Evolutionary conservation across 768 basidiomycete species (phyloP).

Genomic region (Naematelia encephala): DNA sequence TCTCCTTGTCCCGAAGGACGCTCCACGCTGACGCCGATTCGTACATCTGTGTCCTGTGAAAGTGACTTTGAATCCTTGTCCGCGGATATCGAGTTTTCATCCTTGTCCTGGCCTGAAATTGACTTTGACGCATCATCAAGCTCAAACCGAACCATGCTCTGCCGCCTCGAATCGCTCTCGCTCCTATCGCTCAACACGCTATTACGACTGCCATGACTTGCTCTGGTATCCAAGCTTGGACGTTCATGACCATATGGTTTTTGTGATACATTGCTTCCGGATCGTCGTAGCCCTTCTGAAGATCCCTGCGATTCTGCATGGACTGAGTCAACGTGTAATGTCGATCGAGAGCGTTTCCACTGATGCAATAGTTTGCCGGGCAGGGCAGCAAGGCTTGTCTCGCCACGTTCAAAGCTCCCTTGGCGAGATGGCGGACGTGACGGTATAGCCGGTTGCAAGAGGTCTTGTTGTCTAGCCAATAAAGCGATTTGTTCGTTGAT

Average conservation of each 20-base stretch:
- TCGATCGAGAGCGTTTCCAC: slow-evolving; percentile 20
- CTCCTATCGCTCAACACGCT: slow-evolving; percentile 7
- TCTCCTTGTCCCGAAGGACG: slow-evolving; percentile 1
- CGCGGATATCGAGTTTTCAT: background rate
- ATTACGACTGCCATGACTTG: slow-evolving; percentile 8
- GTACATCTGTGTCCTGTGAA: background rate
- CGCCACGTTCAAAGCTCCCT: slow-evolving; percentile 17
- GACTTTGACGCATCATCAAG: background rate
- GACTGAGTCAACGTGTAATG: slow-evolving; percentile 3
- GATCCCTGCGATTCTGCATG: background rate
- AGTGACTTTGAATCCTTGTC: background rate
- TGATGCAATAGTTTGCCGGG: slow-evolving; percentile 22
- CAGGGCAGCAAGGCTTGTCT: slow-evolving; percentile 9
- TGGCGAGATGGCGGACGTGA: slow-evolving; percentile 19
- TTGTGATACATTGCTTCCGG: slow-evolving; percentile 3
- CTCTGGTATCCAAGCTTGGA: background rate
- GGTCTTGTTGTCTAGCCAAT: slow-evolving; percentile 27
- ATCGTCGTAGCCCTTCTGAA: background rate
- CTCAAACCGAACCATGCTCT: slow-evolving; percentile 11
- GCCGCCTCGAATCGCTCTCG: slow-evolving; percentile 2
- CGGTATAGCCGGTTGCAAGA: slow-evolving; percentile 4
- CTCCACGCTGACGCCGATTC: too few relatives aligned
- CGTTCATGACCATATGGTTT: background rate
- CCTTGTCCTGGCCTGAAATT: background rate
- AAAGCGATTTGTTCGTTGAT: slow-evolving; percentile 24